Percentiles rank a stretch among this genome's conserved stretches.
These are phyloP conservation scores for Gyromitra esculenta DNA, from an alignment of 2,329 filamentous ascomycete genomes.

Conservation along the genomic window DNA sequence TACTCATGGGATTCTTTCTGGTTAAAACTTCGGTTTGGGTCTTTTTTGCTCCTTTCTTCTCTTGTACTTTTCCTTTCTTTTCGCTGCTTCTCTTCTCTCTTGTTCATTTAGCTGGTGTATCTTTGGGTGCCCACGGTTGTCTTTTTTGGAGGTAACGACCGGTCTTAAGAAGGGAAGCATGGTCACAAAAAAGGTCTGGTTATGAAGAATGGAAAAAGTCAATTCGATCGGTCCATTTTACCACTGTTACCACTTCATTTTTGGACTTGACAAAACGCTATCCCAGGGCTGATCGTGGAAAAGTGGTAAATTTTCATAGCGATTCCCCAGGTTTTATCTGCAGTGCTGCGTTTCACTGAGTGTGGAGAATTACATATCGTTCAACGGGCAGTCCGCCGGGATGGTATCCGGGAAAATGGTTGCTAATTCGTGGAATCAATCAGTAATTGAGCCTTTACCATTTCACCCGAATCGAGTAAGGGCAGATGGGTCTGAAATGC, in stretches of 20 bases:
- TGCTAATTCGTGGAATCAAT: conserved; percentile 12
- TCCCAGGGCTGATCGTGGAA: conserved; percentile 17
- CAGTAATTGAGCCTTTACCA: conserved; percentile 45
- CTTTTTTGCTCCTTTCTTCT: conserved; percentile 47
- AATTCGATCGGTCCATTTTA: conserved; percentile 31
- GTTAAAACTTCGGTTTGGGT: conserved; percentile 47
- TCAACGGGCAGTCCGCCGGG: not conserved
- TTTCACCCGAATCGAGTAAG: conserved; percentile 48
- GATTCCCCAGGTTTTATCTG: not conserved
- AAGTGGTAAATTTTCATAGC: conserved; percentile 6
- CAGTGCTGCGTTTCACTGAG: conserved; percentile 15
- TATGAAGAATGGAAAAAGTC: conserved; percentile 48
- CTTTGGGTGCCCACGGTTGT: conserved; percentile 45
- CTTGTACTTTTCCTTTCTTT: conserved; percentile 37
- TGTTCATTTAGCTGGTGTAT: conserved; percentile 52
- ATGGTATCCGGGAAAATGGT: conserved; percentile 40
- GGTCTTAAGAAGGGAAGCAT: conserved; percentile 48
- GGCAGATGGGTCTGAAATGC: conserved; percentile 23
- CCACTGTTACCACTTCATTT: not conserved
- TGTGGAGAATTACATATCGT: not conserved
- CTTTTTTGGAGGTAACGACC: conserved; percentile 45
- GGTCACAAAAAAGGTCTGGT: conserved; percentile 47
- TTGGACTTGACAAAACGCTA: not conserved
- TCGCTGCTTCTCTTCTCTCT: conserved; percentile 48
- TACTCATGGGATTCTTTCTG: conserved; percentile 51